phyloP scores from a whole-genome alignment of 148 eudicot species.

The Camellia japonica region DNA sequence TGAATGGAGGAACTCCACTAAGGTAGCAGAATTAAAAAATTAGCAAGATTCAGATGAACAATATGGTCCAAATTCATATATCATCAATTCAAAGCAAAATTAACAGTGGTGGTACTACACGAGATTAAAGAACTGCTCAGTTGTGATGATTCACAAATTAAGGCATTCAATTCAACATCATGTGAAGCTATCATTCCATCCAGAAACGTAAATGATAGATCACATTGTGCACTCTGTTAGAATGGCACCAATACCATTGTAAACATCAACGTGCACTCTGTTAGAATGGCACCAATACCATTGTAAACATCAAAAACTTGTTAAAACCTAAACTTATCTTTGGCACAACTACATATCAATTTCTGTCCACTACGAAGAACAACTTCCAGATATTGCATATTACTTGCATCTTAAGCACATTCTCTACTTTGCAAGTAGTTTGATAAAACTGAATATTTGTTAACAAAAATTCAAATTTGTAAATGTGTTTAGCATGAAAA shows the following conservation, averaged over 20 bases:
- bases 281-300: too few relatives aligned
- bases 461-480: not conserved
- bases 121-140: not conserved
- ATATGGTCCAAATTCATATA: slow-evolving; percentile 1
- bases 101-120: not conserved
- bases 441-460: not conserved
- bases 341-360: not conserved
- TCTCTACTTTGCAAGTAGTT: not conserved
- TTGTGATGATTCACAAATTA: not conserved
- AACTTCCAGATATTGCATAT: not conserved
- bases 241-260: too few relatives aligned
- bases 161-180: not conserved
- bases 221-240: not conserved
- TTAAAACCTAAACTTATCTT: not conserved
- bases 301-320: not conserved
- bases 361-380: not conserved
- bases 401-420: not conserved
- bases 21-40: not conserved
- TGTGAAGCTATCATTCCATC: not conserved
- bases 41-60: not conserved
- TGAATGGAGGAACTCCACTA: not conserved
- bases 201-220: not conserved
- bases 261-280: too few relatives aligned
- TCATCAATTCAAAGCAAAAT: not conserved
- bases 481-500: not conserved